These are phyloP conservation scores for Cryoendolithus antarcticus DNA, from an alignment of 2,329 filamentous ascomycete species.

Conservation along the genomic window DNA sequence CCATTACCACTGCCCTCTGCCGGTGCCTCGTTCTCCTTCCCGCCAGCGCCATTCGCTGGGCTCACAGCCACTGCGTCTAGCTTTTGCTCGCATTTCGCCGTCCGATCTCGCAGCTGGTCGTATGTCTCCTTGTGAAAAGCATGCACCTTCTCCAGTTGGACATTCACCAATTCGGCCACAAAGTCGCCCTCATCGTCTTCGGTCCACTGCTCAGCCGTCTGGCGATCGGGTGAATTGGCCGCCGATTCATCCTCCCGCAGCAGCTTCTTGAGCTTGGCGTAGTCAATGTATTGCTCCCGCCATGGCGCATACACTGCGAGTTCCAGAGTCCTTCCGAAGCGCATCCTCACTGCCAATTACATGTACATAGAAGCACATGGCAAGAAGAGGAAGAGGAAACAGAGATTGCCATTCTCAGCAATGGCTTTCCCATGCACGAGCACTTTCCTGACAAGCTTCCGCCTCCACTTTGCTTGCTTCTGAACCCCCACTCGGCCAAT, in stretches of 20 bases:
- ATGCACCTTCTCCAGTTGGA: constrained; percentile 89
- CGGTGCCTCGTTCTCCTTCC: constrained; percentile 19
- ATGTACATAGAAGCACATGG: too few species aligned
- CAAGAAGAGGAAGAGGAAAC: too few species aligned
- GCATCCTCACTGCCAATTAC: constrained; percentile 44
- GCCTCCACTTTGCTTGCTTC: too few species aligned
- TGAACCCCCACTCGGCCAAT: too few species aligned
- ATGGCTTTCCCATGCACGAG: too few species aligned
- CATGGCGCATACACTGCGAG: constrained; percentile 72
- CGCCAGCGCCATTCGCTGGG: constrained; percentile 1
- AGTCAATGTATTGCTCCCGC: constrained; percentile 92
- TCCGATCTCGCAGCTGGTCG: constrained; percentile 68
- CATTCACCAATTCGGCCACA: constrained; percentile 88
- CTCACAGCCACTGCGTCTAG: constrained; percentile 44
- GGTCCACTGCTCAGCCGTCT: constrained; percentile 60
- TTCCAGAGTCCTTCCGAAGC: constrained; percentile 81
- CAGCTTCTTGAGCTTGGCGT: constrained; percentile 79
- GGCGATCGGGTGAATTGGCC: constrained; percentile 27
- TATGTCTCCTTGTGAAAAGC: constrained; percentile 75
- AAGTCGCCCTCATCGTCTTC: constrained; percentile 88
- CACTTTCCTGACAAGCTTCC: too few species aligned
- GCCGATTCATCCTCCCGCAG: constrained; percentile 61
- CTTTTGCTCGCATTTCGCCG: constrained; percentile 54
- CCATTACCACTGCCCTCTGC: constrained; percentile 10
- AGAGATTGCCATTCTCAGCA: too few species aligned